Evolutionary conservation across 2,329 filamentous ascomycete genomes (phyloP).

Genomic region (Paraphaeosphaeria minitans): DNA sequence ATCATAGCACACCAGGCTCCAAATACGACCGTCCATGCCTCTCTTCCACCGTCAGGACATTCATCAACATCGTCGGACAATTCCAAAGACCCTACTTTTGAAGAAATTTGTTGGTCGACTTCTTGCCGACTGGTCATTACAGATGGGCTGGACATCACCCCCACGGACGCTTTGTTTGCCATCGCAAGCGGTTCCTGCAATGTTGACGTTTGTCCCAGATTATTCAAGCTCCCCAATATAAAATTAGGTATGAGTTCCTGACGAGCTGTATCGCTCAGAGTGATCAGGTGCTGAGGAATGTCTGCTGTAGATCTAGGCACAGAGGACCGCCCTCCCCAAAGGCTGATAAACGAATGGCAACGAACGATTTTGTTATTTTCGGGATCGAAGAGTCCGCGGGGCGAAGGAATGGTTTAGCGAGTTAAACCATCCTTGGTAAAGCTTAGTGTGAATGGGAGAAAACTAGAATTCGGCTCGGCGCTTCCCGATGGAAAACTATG

Average conservation of each 20-base stretch:
- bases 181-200: background rate
- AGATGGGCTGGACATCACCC: background rate
- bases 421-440: background rate
- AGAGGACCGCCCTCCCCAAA: background rate
- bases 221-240: background rate
- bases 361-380: background rate
- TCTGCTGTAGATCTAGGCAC: background rate
- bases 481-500: background rate
- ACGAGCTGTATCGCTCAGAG: background rate
- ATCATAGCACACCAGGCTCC: constrained; percentile 50
- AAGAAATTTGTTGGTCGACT: background rate
- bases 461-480: background rate
- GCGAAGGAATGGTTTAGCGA: background rate
- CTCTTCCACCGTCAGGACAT: constrained; percentile 48
- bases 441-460: background rate
- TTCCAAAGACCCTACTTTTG: background rate
- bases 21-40: constrained; percentile 51
- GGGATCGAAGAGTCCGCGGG: background rate
- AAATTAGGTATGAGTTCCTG: background rate
- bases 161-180: background rate
- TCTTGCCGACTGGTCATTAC: background rate
- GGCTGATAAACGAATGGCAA: background rate
- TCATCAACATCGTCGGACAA: background rate
- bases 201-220: background rate
- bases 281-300: background rate